Conservation (phyloP, 2,329 filamentous ascomycete species). For the Colletotrichum nymphaeae region DNA sequence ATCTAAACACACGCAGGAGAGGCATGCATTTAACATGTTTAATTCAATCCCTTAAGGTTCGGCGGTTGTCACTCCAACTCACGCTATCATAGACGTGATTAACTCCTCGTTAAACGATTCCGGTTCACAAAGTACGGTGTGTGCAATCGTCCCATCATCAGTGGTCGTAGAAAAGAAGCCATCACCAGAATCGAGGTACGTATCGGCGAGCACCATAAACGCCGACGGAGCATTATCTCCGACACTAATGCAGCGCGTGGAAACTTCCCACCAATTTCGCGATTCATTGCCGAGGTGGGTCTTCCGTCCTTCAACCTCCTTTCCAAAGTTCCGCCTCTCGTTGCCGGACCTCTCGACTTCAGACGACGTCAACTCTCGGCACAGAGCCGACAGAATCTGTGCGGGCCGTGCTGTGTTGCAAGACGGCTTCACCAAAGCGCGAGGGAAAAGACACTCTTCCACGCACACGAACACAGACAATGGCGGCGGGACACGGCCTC, state of each 20-base stretch:
- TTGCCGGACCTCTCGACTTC: background rate
- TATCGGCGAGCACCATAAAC: background rate
- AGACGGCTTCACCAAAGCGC: conserved; percentile 5
- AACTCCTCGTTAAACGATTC: too few relatives aligned
- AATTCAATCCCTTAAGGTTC: background rate
- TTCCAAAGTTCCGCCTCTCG: background rate
- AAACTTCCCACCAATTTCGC: background rate
- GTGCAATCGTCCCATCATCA: background rate
- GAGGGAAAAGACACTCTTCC: background rate
- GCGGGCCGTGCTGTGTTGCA: conserved; percentile 27
- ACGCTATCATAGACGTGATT: background rate
- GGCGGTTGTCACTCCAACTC: background rate
- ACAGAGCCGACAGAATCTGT: conserved; percentile 18
- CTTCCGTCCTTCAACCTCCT: conserved; percentile 6
- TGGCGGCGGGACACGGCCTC: conserved; percentile 53
- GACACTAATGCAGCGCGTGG: background rate
- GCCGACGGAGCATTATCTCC: conserved; percentile 19
- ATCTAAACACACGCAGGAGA: background rate
- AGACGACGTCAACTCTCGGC: conserved; percentile 17
- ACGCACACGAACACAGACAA: background rate
- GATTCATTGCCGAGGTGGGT: conserved; percentile 5
- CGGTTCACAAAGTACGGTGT: too few relatives aligned
- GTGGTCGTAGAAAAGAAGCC: background rate
- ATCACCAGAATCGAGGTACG: background rate
- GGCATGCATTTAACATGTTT: too few relatives aligned